Evolutionary conservation across 1,139 yeast species (phyloP), one percentile per base, ranked within the genome.

Genomic region (Tardiomyces depauwii): DNA sequence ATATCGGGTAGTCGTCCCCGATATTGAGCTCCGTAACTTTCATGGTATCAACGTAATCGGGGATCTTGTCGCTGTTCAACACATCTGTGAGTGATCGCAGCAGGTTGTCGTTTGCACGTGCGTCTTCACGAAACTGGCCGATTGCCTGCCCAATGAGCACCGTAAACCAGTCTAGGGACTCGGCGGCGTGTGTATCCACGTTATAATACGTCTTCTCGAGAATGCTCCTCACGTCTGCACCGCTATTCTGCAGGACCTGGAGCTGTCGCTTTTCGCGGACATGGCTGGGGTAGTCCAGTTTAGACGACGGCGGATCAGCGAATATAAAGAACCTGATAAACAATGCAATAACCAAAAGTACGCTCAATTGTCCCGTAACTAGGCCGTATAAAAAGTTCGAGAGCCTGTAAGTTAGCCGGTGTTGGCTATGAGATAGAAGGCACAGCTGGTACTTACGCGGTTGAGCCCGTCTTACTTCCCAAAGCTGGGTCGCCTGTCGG

Each of bases 91-190:
- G 68, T 2, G 89, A 80, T 53, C 83, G 82, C 49, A 88, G 78
- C 30, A 93, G 82, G 60, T 88, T 88, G 62, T 91, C 94, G 42
- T 88, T 78, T 45, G 77, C 72, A 49, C 86, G 66, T 0, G 97
- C 97, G 61, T 91, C 97, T 18, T 80, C 75, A 49, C 99, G 73
- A 50, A 88, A 74, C 55, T 89, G 95, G 19, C 87, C 78, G 21
- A 91, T 81, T 4, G 89, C 82, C 61, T 93, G 97, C 0, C 96
- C 98, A 19, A 91, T 76, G 43, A 91, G 70, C 1, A 91, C 97
- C 57, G 91, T 91, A 61, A 91, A 87, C 98, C 99, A 91, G 63
- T 91, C 98, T 47, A 91, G 68, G 0, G 96, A 82, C 66, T 91
- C 99, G 0, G 96, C 77, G 2, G 82, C 71, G 62, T 93, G 98